A percentile compares a stretch with the other conserved stretches of the same genome.
phyloP scores from a whole-genome alignment of 2,329 filamentous ascomycete species.

The Claviceps monticola region DNA sequence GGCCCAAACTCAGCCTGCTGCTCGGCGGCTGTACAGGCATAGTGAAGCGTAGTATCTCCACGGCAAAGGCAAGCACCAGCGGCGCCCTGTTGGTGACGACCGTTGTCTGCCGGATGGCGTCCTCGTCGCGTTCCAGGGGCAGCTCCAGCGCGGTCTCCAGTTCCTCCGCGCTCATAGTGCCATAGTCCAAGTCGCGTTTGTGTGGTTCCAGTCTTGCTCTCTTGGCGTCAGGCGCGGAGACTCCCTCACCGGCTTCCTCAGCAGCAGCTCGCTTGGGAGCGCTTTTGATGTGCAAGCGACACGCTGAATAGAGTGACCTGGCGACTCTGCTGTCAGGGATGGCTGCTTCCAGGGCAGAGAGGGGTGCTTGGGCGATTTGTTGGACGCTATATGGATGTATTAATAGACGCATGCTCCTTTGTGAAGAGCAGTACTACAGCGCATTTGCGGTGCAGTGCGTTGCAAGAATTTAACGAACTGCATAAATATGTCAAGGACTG shows the following conservation, averaged over 20 bases:
- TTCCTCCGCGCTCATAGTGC: constrained; percentile 36
- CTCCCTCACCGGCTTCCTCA: not conserved
- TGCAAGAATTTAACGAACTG: too few species aligned
- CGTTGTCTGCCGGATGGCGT: constrained; percentile 40
- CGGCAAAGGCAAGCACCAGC: constrained; percentile 66
- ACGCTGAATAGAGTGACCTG: constrained; percentile 37
- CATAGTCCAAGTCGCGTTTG: constrained; percentile 23
- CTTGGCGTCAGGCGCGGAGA: constrained; percentile 13
- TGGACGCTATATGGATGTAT: constrained; percentile 27
- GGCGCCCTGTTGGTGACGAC: constrained; percentile 71
- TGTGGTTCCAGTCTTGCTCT: constrained; percentile 20
- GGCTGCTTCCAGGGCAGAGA: constrained; percentile 29
- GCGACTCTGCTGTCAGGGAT: constrained; percentile 35
- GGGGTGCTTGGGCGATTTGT: constrained; percentile 37
- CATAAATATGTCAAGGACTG: not conserved
- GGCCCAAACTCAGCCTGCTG: constrained; percentile 69
- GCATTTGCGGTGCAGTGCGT: too few species aligned
- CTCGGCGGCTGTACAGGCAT: constrained; percentile 78
- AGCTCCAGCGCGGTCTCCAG: constrained; percentile 49
- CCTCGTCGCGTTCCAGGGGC: constrained; percentile 43
- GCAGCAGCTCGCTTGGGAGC: constrained; percentile 16
- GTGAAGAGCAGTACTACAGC: too few species aligned
- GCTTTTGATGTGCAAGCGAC: constrained; percentile 37
- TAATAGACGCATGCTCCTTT: not conserved
- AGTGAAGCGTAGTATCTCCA: constrained; percentile 59